phyloP scores from a whole-genome alignment of 805 yeast species.

The Scheffersomyces lignosus region DNA sequence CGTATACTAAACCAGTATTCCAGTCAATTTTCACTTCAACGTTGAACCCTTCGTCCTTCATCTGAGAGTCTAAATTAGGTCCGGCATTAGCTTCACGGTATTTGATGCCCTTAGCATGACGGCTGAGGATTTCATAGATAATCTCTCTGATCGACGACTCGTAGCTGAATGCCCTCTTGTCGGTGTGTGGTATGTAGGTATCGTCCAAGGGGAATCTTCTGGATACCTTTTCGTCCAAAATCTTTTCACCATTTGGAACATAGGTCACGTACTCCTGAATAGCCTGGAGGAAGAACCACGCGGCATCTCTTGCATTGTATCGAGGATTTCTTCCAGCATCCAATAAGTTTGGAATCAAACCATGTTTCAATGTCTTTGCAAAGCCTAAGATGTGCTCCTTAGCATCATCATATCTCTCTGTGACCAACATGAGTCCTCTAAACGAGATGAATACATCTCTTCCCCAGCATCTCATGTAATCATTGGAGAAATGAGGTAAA shows the following conservation, averaged over 20 bases:
- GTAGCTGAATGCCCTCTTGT: constrained; percentile 72
- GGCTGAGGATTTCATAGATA: constrained; percentile 74
- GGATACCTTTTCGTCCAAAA: constrained; percentile 69
- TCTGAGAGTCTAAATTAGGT: constrained; percentile 79
- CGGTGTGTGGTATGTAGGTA: constrained; percentile 65
- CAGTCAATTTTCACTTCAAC: constrained; percentile 81
- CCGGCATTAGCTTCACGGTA: constrained; percentile 97
- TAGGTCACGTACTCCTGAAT: constrained; percentile 73
- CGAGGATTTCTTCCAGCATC: constrained; percentile 95
- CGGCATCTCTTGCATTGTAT: constrained; percentile 95
- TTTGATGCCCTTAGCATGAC: constrained; percentile 87
- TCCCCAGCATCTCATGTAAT: constrained; percentile 98
- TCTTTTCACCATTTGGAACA: constrained; percentile 67
- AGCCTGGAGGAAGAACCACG: constrained; percentile 90
- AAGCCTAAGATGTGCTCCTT: constrained; percentile 78
- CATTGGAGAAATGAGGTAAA: constrained; percentile 86
- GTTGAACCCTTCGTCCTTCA: constrained; percentile 91
- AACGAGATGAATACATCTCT: constrained; percentile 90
- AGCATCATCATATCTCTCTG: constrained; percentile 81
- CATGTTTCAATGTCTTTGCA: constrained; percentile 91
- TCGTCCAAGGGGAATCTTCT: constrained; percentile 92
- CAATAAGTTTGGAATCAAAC: constrained; percentile 86
- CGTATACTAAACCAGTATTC: constrained; percentile 83
- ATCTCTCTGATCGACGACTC: constrained; percentile 72
- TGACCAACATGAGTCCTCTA: constrained; percentile 75